Base-by-base conservation (phyloP, 805 yeast genomes). In the Monosporozyma yasuniensis region DNA sequence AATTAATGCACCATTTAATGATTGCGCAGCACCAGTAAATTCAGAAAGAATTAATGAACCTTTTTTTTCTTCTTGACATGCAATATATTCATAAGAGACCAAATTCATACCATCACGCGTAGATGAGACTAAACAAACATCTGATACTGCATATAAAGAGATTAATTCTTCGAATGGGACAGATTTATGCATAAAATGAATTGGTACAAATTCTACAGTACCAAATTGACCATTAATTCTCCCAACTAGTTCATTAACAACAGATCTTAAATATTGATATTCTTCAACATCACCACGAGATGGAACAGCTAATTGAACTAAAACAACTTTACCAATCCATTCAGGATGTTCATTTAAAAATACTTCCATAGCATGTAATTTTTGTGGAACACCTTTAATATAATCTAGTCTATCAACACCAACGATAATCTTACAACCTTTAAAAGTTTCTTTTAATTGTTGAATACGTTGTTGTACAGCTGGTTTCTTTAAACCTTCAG, bases 21-120 rank as follows among this genome's bases (percentile, higher is more conserved):
- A 85, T 70, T 93, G 99, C 0, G 99, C 98, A n/a, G 99, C 99
- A 46, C 99, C 99, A 0, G 99, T 93, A 70, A 93, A 93, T 70
- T 93, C 99, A 41, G 95, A 84, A 54, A 93, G 67, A 46, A 93
- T 86, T 57, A 93, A 74, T 3, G 89, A 81, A 8, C 99, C 99
- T 54, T 88, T 82, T 53, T 81, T 81, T 44, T 83, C 82, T 54
- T 81, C 78, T 69, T 93, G 99, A 63, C 98, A 91, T 0, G 98
- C 97, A 60, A 93, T 88, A 68, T 93, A 93, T 70, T 93, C 99
- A 66, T 88, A 95, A 48, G 91, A 80, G 42, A 95, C 99, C 61
- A 93, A 77, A 65, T 93, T 93, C 99, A 93, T 93, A 59, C 99
- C 99, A 65, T 93, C 99, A 63, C 99, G 79, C 0, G 99, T 95